Evolutionary conservation across 2,329 filamentous ascomycete species (phyloP), one percentile per base, ranked within the genome.

Genomic region (Elsinoe australis): DNA sequence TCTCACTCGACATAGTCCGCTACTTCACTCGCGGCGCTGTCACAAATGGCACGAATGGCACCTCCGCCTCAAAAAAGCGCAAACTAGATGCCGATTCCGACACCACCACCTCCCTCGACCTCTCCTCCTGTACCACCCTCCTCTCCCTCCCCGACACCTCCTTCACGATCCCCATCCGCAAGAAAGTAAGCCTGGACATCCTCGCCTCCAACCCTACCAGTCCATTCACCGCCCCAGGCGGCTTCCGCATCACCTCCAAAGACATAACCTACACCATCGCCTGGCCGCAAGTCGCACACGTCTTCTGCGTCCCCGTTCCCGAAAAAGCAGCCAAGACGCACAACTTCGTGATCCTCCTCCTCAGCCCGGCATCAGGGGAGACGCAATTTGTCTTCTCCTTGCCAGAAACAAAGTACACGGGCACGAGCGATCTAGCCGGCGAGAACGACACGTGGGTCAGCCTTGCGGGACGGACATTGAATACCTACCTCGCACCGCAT

Each of bases 271-370:
- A 77, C 58, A 71, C 70, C 12, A 62, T 78, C 28, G 59, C 67
- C 0, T 67, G 75, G 65, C 63, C 64, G 48, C 67, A 70, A 49
- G 70, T 76, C 51, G 69, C 76, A 46, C 73, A 81, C 58, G 67
- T 77, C 42, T 69, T 82, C 54, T 79, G 76, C 55, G 67, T 82
- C 31, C 78, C 79, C 0, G 73, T 82, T 2, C 79, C 79, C 4
- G 79, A 82, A 56, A 82, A 82, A 58, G 71, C 76, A 3, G 75
- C 79, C 52, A 73, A 75, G 48, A 77, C 80, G 56, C 76, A 76
- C 63, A 80, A 79, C 55, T 82, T 81, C 58, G 74, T 79, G 56
- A 62, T 82, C 33, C 69, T 82, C 32, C 76, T 79, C 2, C 33
- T 33, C 21, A 9, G 15, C 15, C 45, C 45, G 3, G 7, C 12